A percentile compares a stretch with the other conserved stretches of the same genome.
phyloP scores from a whole-genome alignment of 768 basidiomycete genomes.

The Polyporus arcularius region DNA sequence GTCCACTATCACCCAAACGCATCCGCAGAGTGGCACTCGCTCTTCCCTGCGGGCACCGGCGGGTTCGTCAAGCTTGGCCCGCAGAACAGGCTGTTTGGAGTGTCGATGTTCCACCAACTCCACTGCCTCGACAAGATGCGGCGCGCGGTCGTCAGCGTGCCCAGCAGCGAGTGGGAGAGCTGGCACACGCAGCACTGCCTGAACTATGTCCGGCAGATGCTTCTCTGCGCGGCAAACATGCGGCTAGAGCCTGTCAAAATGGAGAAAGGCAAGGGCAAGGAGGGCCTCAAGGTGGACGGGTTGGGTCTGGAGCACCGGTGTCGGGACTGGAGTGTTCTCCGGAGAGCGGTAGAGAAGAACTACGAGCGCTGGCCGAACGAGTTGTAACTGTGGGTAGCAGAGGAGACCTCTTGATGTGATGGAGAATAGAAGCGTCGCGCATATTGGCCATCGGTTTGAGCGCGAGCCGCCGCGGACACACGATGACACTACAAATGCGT shows the following conservation, averaged over 20 bases:
- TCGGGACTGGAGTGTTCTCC: slow-evolving; percentile 12
- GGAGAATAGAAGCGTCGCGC: too few species aligned
- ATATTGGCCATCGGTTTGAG: neutral
- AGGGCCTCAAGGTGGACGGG: slow-evolving; percentile 22
- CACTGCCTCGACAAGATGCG: slow-evolving; percentile 35
- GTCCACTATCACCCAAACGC: too few species aligned
- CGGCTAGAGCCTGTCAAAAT: slow-evolving; percentile 32
- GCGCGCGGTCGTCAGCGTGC: slow-evolving; percentile 23
- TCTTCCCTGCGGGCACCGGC: slow-evolving; percentile 20
- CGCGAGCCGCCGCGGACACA: too few species aligned
- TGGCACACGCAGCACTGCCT: slow-evolving; percentile 35
- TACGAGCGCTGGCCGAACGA: slow-evolving; percentile 13
- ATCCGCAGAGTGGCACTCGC: slow-evolving; percentile 28
- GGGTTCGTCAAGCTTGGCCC: slow-evolving; percentile 30
- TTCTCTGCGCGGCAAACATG: slow-evolving; percentile 34
- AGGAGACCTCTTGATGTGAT: neutral
- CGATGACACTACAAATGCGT: too few species aligned
- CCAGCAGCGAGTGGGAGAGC: neutral
- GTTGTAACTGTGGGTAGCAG: neutral
- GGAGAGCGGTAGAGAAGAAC: slow-evolving; percentile 28
- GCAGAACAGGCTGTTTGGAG: neutral
- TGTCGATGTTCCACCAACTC: slow-evolving; percentile 36
- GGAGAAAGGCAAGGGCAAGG: neutral
- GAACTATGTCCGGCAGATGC: slow-evolving; percentile 34
- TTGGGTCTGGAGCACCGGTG: slow-evolving; percentile 29